These are phyloP conservation scores for Russula abietina DNA, from an alignment of 768 basidiomycete species.

Conservation along the genomic window DNA sequence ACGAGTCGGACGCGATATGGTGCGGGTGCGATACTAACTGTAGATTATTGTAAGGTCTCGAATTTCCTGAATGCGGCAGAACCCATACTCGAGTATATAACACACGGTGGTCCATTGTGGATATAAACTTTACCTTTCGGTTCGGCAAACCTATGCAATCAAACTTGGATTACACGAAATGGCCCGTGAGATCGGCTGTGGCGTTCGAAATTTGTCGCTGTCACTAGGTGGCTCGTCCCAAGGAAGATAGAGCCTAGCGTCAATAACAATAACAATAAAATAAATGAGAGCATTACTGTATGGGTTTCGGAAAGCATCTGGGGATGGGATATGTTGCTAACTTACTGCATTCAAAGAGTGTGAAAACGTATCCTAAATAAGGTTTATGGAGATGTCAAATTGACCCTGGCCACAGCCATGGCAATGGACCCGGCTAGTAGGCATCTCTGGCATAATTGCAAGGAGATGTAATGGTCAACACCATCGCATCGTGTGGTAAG, in stretches of 20 bases:
- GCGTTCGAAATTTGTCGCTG: not conserved
- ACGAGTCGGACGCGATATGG: too few relatives aligned
- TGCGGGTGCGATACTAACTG: too few relatives aligned
- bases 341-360: too few relatives aligned
- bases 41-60: not conserved
- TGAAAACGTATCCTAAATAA: not conserved
- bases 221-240: not conserved
- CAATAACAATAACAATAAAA: too few relatives aligned
- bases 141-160: not conserved
- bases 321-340: not conserved
- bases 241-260: too few relatives aligned
- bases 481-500: not conserved
- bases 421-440: too few relatives aligned
- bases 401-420: not conserved
- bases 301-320: not conserved
- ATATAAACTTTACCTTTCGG: too few relatives aligned
- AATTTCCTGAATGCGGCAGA: not conserved
- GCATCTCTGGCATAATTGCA: too few relatives aligned
- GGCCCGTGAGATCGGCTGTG: not conserved
- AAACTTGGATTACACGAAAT: not conserved
- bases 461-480: not conserved
- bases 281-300: not conserved
- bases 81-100: not conserved
- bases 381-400: not conserved
- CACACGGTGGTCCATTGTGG: too few relatives aligned